phyloP scores from a whole-genome alignment of 495 filamentous ascomycete genomes.

The Xylaria grammica region DNA sequence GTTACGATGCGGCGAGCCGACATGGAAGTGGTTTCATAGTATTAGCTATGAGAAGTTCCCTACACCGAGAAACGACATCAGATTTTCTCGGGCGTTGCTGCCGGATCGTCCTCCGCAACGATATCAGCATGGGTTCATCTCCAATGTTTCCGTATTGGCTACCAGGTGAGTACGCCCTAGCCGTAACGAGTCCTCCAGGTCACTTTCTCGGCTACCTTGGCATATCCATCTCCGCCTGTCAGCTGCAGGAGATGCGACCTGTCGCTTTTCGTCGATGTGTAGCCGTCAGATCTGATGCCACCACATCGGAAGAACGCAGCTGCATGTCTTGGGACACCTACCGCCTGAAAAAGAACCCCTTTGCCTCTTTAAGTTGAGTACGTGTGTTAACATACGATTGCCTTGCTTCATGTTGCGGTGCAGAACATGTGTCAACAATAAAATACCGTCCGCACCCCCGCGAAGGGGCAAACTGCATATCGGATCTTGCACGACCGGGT shows the following conservation, averaged over 20 bases:
- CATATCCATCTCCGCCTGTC: constrained; percentile 14
- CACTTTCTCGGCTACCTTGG: background rate
- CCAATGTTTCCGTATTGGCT: background rate
- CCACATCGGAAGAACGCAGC: constrained; percentile 24
- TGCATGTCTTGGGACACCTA: constrained; percentile 24
- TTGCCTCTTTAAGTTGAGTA: constrained; percentile 19
- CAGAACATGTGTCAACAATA: background rate
- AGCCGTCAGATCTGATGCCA: constrained; percentile 22
- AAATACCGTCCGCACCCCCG: background rate
- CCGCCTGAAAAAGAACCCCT: constrained; percentile 25
- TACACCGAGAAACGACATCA: background rate
- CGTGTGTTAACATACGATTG: background rate
- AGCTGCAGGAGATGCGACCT: constrained; percentile 22
- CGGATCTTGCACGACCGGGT: constrained; percentile 18
- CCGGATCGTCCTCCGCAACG: no score
- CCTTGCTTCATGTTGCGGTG: constrained; percentile 1
- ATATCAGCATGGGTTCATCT: background rate
- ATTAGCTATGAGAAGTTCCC: background rate
- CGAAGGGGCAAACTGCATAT: constrained; percentile 23
- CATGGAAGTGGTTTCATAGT: background rate
- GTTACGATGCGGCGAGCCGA: constrained; percentile 1
- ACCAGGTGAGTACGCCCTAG: background rate
- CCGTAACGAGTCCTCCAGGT: background rate
- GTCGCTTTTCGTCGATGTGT: constrained; percentile 24
- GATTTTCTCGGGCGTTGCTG: background rate